Base-by-base conservation (phyloP, 2,329 filamentous ascomycete species). In the Biscogniauxia mediterranea region DNA sequence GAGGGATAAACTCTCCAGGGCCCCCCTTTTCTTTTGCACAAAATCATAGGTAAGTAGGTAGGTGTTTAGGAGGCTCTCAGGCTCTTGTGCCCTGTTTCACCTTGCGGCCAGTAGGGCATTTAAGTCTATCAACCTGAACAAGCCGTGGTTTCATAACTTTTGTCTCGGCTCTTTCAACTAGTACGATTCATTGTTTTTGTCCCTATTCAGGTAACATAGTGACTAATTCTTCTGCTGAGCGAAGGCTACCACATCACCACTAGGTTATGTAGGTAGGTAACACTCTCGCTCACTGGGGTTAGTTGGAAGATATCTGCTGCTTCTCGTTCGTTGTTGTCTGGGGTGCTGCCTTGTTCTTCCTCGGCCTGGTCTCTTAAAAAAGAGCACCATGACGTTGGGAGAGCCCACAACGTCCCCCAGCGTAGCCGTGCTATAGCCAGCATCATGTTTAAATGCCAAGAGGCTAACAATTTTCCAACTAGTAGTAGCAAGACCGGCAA, bases 81-180 rank as follows among this genome's bases (percentile, higher is more conserved):
- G 58, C 21, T 42, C 42, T 57, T 5, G 5, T 23, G 23, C 23
- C 42, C 54, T 59, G 61, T 64, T 64, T 64, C 60, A 62, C 42
- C 19, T 32, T 52, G 42, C 42, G 53, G 38, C 38, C 38, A 46
- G 38, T 46, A 46, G 38, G 38, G 17, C 11, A 46, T 46, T 46
- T 46, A 46, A 46, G 38, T n/a, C 5, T n/a, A 46, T 2, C 38
- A 17, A 46, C 38, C 38, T n/a, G 7, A 46, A 17, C 15, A 46
- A 46, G 38, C 38, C 13, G 17, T n/a, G 38, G 38, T 46, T 46
- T 46, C 38, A 46, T 46, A 46, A 46, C 38, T 46, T 46, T 11
- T 46, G 6, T 46, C 5, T 11, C 38, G 17, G 38, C 15, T 46
- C 17, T n/a, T n/a, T 46, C 17, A 46, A 46, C 38, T 46, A 46